Evolutionary conservation across 176 grass and related monocot genomes (phyloP), one percentile per base, ranked within the genome.

Genomic region (Zoysia pacifica): DNA sequence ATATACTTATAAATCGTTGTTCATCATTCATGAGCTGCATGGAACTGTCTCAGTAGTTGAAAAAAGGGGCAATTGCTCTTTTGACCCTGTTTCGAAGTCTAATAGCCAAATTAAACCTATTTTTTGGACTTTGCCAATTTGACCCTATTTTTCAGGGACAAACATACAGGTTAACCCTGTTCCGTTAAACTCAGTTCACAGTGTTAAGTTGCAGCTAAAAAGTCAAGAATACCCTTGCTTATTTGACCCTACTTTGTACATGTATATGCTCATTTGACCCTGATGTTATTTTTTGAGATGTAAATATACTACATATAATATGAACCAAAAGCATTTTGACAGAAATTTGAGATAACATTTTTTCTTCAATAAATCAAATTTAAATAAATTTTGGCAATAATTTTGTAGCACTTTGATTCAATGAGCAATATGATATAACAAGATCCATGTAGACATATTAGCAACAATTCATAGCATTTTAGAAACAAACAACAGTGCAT

Each of bases 1-100:
- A 81, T 13, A 44, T 72, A 8, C 81, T 43, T 85, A 19, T 75
- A 66, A 59, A 73, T 68, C 6, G 61, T 73, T 71, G 51, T 72
- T 74, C 6, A 62, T 73, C 62, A 60, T 65, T 38, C 37, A 61
- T 50, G 60, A 62, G 63, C 50, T 20, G 15, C 39, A 74, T 43
- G 40, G 9, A 75, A 15, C 65, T 39, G 62, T 52, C 16, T 44
- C 5, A 5, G 5, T 54, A 37, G 46, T 46, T 54, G 35, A 43
- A 46, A 72, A 28, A 28, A 28, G 54, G 54, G 54, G 54, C 16
- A 56, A 2, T 56, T 56, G 54, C 54, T 18, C 6, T 11, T 18
- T n/a, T 56, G 54, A n/a, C 16, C 16, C 54, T 56, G n/a, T 56
- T 56, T n/a, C n/a, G 16, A 56, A 2, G 5, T 0, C 5, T n/a